Evolutionary conservation across 208 protist species (phyloP).

Genomic region (Vickermania spadyakhi): DNA sequence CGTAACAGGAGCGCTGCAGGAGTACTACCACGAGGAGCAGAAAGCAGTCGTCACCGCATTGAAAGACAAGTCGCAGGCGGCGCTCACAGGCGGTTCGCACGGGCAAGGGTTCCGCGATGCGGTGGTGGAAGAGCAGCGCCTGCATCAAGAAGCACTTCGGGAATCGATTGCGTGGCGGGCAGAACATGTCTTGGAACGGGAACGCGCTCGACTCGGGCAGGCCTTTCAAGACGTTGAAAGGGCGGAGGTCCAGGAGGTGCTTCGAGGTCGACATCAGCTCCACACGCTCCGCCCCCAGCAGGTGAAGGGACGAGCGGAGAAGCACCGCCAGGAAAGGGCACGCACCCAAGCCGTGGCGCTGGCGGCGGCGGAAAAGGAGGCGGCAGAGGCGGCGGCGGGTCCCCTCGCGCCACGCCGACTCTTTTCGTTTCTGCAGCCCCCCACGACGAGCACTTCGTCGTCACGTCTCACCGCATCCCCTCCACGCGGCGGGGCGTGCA

Average conservation of each 20-base stretch:
- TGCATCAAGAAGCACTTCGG: conserved; percentile 6
- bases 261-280: not conserved
- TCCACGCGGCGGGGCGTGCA: not conserved
- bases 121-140: conserved; percentile 6
- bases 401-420: too few species aligned
- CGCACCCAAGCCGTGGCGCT: conserved; percentile 16
- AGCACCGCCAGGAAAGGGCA: conserved; percentile 14
- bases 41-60: conserved; percentile 14
- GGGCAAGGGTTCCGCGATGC: conserved; percentile 24
- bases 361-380: conserved; percentile 12
- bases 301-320: not conserved
- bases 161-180: conserved; percentile 50
- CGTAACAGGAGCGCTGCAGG: conserved; percentile 19
- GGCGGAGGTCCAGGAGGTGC: conserved; percentile 7
- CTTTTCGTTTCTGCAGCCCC: too few species aligned
- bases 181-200: conserved; percentile 33
- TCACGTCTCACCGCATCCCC: not conserved
- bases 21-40: conserved; percentile 26
- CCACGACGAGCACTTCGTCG: too few species aligned
- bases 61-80: conserved; percentile 14
- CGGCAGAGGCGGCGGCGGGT: not conserved
- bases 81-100: conserved; percentile 9
- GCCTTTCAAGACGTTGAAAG: conserved; percentile 17
- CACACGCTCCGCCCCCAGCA: not conserved
- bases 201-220: conserved; percentile 36